A percentile compares a stretch with the other conserved stretches of the same genome.
Conservation (phyloP, 192 early-diverging fungal species). For the Entomortierella chlamydospora region DNA sequence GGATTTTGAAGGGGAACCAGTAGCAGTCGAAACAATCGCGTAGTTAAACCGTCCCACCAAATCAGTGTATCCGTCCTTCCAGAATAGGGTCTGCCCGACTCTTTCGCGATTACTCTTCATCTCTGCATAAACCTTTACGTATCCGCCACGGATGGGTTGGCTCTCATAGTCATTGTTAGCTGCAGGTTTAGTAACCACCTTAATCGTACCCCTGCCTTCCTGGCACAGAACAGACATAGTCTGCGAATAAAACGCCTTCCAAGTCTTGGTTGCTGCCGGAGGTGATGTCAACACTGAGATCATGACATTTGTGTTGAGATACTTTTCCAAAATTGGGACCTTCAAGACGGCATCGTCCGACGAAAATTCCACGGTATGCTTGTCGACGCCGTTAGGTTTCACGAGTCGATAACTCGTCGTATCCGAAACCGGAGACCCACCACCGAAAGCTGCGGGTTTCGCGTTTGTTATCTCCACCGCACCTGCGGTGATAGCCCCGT, state of each 20-base stretch:
- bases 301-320: constrained; percentile 53
- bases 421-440: constrained; percentile 10
- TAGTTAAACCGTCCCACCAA: constrained; percentile 64
- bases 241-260: constrained; percentile 59
- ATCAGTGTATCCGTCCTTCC: constrained; percentile 67
- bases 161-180: neutral
- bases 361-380: constrained; percentile 15
- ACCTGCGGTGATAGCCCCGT: neutral
- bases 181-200: constrained; percentile 24
- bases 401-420: constrained; percentile 34
- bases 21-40: constrained; percentile 46
- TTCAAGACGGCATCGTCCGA: neutral
- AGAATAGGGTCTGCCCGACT: constrained; percentile 53
- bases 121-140: constrained; percentile 64
- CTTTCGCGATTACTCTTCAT: constrained; percentile 19
- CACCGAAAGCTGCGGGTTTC: neutral
- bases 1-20: neutral
- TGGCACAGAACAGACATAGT: constrained; percentile 53
- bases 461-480: neutral
- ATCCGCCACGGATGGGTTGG: constrained; percentile 53
- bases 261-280: constrained; percentile 25
- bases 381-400: constrained; percentile 41
- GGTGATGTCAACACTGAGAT: constrained; percentile 32
- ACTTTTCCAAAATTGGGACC: constrained; percentile 31
- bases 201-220: constrained; percentile 53